Percentiles rank a stretch among this genome's conserved stretches.
These are phyloP conservation scores for Candida endomychidarum DNA, from an alignment of 805 yeast genomes.

Conservation along the genomic window DNA sequence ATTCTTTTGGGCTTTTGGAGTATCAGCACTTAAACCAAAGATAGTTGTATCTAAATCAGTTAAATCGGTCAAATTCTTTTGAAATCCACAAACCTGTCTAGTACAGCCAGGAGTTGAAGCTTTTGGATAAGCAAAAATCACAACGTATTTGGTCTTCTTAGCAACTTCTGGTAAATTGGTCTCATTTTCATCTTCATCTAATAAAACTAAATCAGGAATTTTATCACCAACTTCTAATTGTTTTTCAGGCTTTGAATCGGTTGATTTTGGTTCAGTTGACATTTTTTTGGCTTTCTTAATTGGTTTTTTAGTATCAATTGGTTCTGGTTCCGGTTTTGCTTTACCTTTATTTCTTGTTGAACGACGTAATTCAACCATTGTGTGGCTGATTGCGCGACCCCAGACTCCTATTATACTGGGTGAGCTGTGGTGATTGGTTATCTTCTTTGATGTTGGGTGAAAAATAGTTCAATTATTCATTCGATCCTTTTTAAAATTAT, in stretches of 20 bases:
- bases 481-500: too few species aligned
- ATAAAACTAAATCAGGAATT: constrained; percentile 62
- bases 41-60: constrained; percentile 53
- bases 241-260: constrained; percentile 1
- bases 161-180: constrained; percentile 35
- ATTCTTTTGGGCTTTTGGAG: constrained; percentile 72
- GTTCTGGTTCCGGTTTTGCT: constrained; percentile 10
- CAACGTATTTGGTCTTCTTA: constrained; percentile 31
- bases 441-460: too few species aligned
- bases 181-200: constrained; percentile 69
- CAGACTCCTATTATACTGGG: too few species aligned
- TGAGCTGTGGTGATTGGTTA: too few species aligned
- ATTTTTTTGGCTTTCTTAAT: constrained; percentile 9
- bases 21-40: constrained; percentile 81
- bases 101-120: constrained; percentile 98
- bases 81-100: constrained; percentile 87
- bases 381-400: neutral
- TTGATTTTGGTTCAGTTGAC: constrained; percentile 9
- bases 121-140: constrained; percentile 73
- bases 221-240: constrained; percentile 54
- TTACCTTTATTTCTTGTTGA: constrained; percentile 29
- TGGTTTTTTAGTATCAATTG: constrained; percentile 14
- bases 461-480: too few species aligned
- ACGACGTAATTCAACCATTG: constrained; percentile 41
- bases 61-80: constrained; percentile 60